Base-by-base conservation (phyloP, 495 filamentous ascomycete species). In the Hyaloscypha bicolor region DNA sequence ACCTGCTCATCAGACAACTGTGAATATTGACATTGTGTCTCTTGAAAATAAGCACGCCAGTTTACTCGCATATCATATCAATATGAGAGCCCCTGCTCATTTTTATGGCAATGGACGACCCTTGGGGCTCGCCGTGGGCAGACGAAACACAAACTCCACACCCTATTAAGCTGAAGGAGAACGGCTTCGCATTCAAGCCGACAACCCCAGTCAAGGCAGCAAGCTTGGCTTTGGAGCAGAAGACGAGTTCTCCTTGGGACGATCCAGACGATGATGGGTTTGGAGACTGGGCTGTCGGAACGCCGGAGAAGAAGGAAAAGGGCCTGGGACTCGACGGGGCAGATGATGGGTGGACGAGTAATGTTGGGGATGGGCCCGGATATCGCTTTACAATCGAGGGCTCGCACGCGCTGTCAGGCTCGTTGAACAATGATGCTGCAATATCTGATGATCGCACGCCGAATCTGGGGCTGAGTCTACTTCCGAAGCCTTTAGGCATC, bases 61-160 rank as follows among this genome's bases (percentile, higher is more conserved):
- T 9, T 25, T 55, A 4, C 53, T 31, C 35, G 35, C 25, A 58
- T 31, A 68, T 52, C 30, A 63, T 65, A 67, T 63, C 66, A 73
- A 69, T 64, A 73, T 73, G 71, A 73, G 64, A 65, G 62, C 19
- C 31, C 37, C n/a, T 67, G 42, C 39, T 55, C 51, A 64, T 63
- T 56, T 60, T 56, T 69, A 71, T 65, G 75, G 79, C 68, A 63
- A 86, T 86, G 83, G 83, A 86, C 76, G 82, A 85, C 82, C 82
- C 83, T 71, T 86, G 83, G 83, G 80, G 82, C 74, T 82, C 81
- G 45, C 81, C 83, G 42, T 85, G 82, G 83, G 77, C 78, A 48
- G 78, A 78, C 53, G 78, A 71, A 57, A 52, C 52, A 29, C 63
- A 64, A 66, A 45, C n/a, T 29, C 21, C 42, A 45, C 66, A 63